Base-by-base conservation (phyloP, 2,329 filamentous ascomycete species). In the Monilinia fructicola region DNA sequence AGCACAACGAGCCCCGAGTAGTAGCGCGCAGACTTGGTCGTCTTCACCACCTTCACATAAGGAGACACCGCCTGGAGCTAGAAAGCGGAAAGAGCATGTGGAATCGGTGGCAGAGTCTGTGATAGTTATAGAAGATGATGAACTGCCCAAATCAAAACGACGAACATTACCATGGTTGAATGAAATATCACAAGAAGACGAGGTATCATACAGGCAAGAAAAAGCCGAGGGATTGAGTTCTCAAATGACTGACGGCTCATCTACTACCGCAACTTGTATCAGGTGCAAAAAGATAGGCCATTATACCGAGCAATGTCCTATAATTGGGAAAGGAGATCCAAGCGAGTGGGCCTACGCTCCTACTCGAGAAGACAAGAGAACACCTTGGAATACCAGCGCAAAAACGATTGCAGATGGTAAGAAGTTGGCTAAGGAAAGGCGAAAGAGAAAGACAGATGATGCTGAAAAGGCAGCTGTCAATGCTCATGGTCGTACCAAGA, bases 391-490 rank as follows among this genome's bases (percentile, higher is more conserved):
- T 71, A 87, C 87, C 21, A 90, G 88, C 0, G 86, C 87, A 21
- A 93, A 89, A 72, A 87, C 86, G 0, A 80, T 94, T 50, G 92
- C 94, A 75, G 89, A 92, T 90, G 78, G 93, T 88, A 78, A 90
- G 77, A 93, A 90, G 76, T 86, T 87, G 69, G 80, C 93, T 76
- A 92, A 80, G 81, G 90, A 77, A 76, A 88, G 81, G 68, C 82
- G 82, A 67, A 87, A 85, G 73, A 67, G 40, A 16, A 78, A 80
- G 26, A 79, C 79, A 46, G 75, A 80, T 65, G 74, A 78, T 55
- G 67, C 78, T 67, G 75, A 76, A 16, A 79, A 78, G 61, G 83
- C 84, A 23, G 83, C 82, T 2, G 78, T 81, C 6, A 70, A 66
- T 18, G 59, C 62, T 11, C 78, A 80, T 50, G 79, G 83, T 48